phyloP scores from a whole-genome alignment of 306 rosid genomes.

The Cotoneaster glaucophyllus region DNA sequence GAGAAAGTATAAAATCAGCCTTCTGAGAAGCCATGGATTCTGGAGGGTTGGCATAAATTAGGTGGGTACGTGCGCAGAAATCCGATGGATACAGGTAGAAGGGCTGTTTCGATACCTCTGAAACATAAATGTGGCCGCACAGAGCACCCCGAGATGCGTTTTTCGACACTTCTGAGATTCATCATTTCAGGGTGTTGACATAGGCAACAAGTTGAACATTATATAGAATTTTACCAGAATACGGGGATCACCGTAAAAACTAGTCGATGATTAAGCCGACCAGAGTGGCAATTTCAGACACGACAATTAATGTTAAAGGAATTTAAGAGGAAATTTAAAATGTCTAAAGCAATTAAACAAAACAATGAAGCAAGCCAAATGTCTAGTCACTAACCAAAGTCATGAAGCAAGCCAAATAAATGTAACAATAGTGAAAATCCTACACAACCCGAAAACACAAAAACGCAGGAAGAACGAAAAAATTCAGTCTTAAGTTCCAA shows the following conservation, averaged over 20 bases:
- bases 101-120: conserved; percentile 22
- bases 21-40: not conserved
- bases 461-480: not conserved
- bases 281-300: not conserved
- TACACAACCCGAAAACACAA: not conserved
- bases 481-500: not conserved
- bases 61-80: conserved; percentile 17
- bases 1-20: not conserved
- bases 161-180: too few species aligned
- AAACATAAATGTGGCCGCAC: not conserved
- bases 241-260: too few species aligned
- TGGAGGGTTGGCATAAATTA: conserved; percentile 50
- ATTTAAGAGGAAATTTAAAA: not conserved
- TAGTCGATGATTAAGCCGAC: too few species aligned
- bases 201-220: too few species aligned
- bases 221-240: too few species aligned
- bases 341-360: not conserved
- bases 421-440: not conserved
- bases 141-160: too few species aligned
- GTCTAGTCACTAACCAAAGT: not conserved
- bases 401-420: not conserved
- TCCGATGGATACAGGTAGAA: conserved; percentile 44
- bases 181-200: too few species aligned
- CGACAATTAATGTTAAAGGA: not conserved
- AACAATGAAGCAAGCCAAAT: not conserved